phyloP scores from a whole-genome alignment of 345 rosid genomes.

The Zanthoxylum bungeanum region DNA sequence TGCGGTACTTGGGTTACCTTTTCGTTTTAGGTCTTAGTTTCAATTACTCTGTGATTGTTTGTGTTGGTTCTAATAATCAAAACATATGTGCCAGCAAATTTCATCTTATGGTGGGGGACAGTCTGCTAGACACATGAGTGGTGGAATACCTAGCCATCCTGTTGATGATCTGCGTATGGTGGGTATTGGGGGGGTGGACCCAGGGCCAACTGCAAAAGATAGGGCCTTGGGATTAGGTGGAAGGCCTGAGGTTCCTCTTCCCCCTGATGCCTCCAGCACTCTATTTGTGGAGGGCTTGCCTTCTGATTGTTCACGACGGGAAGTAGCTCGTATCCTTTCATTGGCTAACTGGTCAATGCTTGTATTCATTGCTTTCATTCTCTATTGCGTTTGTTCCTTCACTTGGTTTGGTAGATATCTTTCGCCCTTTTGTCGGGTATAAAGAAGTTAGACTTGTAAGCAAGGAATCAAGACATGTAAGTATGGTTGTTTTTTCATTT shows the following conservation, averaged over 20 bases:
- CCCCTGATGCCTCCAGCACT: constrained; percentile 58
- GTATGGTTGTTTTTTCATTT: constrained; percentile 7
- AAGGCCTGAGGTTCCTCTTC: constrained; percentile 49
- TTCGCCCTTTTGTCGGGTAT: constrained; percentile 76
- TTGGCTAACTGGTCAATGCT: not conserved
- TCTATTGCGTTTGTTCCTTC: constrained; percentile 31
- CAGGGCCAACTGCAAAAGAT: constrained; percentile 36
- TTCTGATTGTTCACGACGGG: constrained; percentile 47
- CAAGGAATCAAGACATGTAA: constrained; percentile 62
- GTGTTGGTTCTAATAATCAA: constrained; percentile 1
- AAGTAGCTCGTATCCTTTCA: constrained; percentile 63
- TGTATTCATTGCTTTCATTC: constrained; percentile 4
- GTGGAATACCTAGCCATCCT: constrained; percentile 32
- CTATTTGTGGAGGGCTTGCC: constrained; percentile 72
- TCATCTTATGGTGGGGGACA: constrained; percentile 46
- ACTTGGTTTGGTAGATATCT: constrained; percentile 47
- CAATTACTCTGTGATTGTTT: not conserved
- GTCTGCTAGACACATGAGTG: constrained; percentile 39
- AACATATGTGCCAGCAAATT: constrained; percentile 38
- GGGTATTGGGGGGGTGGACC: constrained; percentile 39
- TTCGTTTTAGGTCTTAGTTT: not conserved
- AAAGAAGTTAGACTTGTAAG: constrained; percentile 68
- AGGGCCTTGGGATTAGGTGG: constrained; percentile 37
- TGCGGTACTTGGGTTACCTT: constrained; percentile 30
- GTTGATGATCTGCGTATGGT: constrained; percentile 38